These are phyloP conservation scores for Beauveria asiatica DNA, from an alignment of 2,329 filamentous ascomycete genomes.

Conservation along the genomic window DNA sequence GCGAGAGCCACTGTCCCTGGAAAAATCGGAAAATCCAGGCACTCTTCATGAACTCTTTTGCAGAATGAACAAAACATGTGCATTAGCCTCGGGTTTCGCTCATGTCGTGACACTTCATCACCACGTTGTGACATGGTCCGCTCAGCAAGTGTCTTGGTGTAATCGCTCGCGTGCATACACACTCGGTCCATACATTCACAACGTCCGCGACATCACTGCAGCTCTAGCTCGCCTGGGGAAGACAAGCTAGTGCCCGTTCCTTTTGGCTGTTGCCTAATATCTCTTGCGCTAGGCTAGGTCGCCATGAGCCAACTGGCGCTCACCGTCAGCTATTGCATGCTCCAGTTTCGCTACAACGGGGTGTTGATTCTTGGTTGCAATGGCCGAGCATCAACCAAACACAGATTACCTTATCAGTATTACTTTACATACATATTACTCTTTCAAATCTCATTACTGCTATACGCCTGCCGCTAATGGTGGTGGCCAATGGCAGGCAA, in stretches of 20 bases:
- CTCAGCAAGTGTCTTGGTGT: background rate
- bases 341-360: background rate
- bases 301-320: background rate
- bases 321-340: background rate
- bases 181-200: background rate
- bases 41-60: background rate
- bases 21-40: background rate
- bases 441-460: background rate
- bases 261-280: background rate
- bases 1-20: no score
- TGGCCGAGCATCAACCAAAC: no score
- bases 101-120: background rate
- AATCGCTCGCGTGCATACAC: background rate
- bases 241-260: background rate
- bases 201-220: no score
- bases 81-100: conserved; percentile 3
- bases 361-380: background rate
- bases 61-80: background rate
- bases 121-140: no score
- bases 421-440: background rate
- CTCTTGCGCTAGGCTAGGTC: background rate
- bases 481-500: no score
- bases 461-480: background rate
- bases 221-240: background rate
- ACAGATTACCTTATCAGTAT: background rate